Base-by-base conservation (phyloP, 2,329 filamentous ascomycete species). In the Zelopaecilomyces penicillatus region DNA sequence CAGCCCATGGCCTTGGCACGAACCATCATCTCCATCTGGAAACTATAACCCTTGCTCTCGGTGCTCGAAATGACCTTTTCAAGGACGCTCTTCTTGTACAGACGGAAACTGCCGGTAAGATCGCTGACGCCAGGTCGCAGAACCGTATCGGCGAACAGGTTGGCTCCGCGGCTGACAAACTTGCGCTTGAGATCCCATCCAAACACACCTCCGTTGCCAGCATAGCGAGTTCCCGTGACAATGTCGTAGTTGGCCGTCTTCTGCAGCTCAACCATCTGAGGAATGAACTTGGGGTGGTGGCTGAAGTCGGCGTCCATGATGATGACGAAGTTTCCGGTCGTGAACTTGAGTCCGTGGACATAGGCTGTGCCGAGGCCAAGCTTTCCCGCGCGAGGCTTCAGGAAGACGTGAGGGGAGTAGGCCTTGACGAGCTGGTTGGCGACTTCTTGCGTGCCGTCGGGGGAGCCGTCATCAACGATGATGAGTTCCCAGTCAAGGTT, bases 241-340 rank as follows among this genome's bases (percentile, higher is more conserved):
- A 98, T 98, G 62, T 98, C 93, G 71, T 88, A 95, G 72, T 88
- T 81, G 53, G 74, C 83, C 49, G 64, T 65, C 65, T 80, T 78
- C 68, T 97, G 93, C 54, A 82, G 78, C 48, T 76, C 77, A 58
- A 98, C 87, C 88, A 98, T 97, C 62, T 83, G 75, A 43, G 90
- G 83, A 68, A 98, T 95, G 78, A 97, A 98, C 71, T 97, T 98
- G 62, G 93, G 93, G 75, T 98, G 93, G 73, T 98, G 93, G 57
- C 82, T 88, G 77, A 98, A 98, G 71, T 98, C 93, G 68, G 94
- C 93, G 73, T 98, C 93, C 93, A 98, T 98, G 77, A 98, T 98
- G 74, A 98, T 87, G 63, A 98, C 87, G 62, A 82, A 97, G 77
- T 94, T 96, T 58, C 93, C 93, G 26, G 82, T 89, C 27, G 78